A percentile compares a stretch with the other conserved stretches of the same genome.
These are phyloP conservation scores for Stephania yunnanensis DNA, from an alignment of 164 flowering plant genomes.

Conservation along the genomic window DNA sequence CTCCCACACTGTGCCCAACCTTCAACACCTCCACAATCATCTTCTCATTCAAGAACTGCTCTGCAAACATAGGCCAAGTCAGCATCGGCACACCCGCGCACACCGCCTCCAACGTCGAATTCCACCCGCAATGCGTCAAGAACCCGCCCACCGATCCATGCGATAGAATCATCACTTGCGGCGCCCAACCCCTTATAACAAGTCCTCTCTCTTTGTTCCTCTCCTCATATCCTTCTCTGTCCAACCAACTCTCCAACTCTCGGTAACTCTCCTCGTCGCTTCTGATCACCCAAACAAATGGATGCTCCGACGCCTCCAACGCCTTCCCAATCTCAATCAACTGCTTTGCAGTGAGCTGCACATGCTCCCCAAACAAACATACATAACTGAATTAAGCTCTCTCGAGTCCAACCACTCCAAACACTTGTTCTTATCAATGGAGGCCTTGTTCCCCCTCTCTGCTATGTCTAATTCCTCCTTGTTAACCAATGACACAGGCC, in stretches of 20 bases:
- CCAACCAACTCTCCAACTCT: conserved; percentile 27
- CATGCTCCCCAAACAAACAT: conserved; percentile 38
- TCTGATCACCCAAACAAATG: conserved; percentile 38
- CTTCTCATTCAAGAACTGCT: not conserved
- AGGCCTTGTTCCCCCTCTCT: conserved; percentile 29
- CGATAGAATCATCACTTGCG: conserved; percentile 33
- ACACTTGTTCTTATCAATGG: conserved; percentile 17
- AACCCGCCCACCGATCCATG: conserved; percentile 44
- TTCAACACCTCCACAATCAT: not conserved
- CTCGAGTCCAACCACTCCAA: conserved; percentile 35
- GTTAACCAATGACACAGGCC: conserved; percentile 32
- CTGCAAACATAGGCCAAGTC: not conserved
- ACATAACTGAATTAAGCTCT: conserved; percentile 27
- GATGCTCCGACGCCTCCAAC: conserved; percentile 28
- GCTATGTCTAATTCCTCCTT: conserved; percentile 17
- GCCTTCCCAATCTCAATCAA: conserved; percentile 32
- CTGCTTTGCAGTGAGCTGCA: conserved; percentile 16
- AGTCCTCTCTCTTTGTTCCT: conserved; percentile 29
- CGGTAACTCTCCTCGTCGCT: conserved; percentile 1
- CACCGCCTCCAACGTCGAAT: not conserved
- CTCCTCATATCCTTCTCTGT: conserved; percentile 26
- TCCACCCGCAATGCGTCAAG: conserved; percentile 31
- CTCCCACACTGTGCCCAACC: conserved; percentile 33
- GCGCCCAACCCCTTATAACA: conserved; percentile 47
- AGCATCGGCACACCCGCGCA: not conserved